Evolutionary conservation across 176 grass and related monocot genomes (phyloP).

Genomic region (Miscanthus lutarioriparius): DNA sequence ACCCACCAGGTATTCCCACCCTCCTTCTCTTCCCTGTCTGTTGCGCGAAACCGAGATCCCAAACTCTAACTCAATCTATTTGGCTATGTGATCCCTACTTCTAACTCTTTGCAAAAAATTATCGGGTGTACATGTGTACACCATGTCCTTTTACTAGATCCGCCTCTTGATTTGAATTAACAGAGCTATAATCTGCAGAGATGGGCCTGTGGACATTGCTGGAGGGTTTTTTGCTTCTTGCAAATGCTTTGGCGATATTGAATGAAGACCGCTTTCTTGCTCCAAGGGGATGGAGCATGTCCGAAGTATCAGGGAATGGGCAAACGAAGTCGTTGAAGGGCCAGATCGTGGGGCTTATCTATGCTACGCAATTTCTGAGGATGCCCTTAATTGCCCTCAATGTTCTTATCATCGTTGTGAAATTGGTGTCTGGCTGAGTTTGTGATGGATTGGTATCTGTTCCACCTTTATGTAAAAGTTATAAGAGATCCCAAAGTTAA

Average conservation of each 20-base stretch:
- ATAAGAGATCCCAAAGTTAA: conserved; percentile 7
- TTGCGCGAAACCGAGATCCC: not conserved
- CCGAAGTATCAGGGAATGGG: conserved; percentile 68
- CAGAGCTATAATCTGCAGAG: conserved; percentile 32
- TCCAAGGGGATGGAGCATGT: conserved; percentile 83
- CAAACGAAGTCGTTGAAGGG: conserved; percentile 77
- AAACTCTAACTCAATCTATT: not conserved
- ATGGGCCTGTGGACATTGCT: conserved; percentile 83
- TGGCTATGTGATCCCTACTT: not conserved
- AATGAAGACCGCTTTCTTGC: conserved; percentile 81
- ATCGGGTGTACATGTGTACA: not conserved
- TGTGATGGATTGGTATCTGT: conserved; percentile 18
- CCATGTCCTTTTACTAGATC: not conserved
- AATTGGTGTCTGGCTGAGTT: conserved; percentile 70
- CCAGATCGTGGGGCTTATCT: conserved; percentile 80
- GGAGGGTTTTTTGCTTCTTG: conserved; percentile 70
- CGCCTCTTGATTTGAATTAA: conserved; percentile 8
- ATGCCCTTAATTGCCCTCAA: conserved; percentile 84
- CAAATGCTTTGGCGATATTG: conserved; percentile 76
- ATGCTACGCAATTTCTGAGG: conserved; percentile 67
- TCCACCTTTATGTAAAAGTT: conserved; percentile 29
- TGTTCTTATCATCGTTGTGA: conserved; percentile 76
- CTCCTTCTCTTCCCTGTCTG: not conserved
- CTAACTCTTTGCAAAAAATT: not conserved
- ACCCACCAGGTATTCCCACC: not conserved